Base-by-base conservation (phyloP, 805 yeast species). In the Zygosaccharomyces bailii region DNA sequence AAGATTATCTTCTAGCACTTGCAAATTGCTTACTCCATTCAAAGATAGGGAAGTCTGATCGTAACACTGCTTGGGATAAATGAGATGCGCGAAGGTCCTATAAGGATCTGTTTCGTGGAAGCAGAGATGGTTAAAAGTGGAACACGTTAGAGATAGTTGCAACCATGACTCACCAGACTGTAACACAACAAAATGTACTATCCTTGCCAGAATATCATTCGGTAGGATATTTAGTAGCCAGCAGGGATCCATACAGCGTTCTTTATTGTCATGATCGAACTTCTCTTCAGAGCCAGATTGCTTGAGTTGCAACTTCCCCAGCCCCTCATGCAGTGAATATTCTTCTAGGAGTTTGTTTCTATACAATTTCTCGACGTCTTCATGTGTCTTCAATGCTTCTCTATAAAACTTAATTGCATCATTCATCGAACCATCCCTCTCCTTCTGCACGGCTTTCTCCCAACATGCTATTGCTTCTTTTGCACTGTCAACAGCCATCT, bases 351-450 rank as follows among this genome's bases (percentile, higher is more conserved):
- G 64, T 39, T 73, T 72, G 50, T 76, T 73, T 40, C 95, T 71
- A 61, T 87, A 87, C 17, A 77, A 63, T 38, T 75, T 66, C 58
- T 89, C 96, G 4, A 89, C 89, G 44, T 73, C 73, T 10, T 65
- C 70, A 51, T 75, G 59, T 4, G 65, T 31, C 43, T 75, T 79
- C 60, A 81, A 75, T 2, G 96, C 96, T 50, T 74, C 72, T 49
- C 95, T 70, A 63, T 89, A 89, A 51, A 67, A 74, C 39, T 70
- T 76, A 20, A 86, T 79, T 1, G 96, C 96, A 56, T 88, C 96
- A n/a, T 86, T 74, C 78, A 88, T 73, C 49, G 79, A 70, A 0
- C 96, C 96, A 39, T 71, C 75, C 25, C 75, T 68, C 63, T 89
- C 96, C 56, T 82, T 82, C 38, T 74, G 78, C 0, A 82, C 77